Conservation (phyloP, 2,329 filamentous ascomycete genomes). For the Alternaria hordeiaustralica region DNA sequence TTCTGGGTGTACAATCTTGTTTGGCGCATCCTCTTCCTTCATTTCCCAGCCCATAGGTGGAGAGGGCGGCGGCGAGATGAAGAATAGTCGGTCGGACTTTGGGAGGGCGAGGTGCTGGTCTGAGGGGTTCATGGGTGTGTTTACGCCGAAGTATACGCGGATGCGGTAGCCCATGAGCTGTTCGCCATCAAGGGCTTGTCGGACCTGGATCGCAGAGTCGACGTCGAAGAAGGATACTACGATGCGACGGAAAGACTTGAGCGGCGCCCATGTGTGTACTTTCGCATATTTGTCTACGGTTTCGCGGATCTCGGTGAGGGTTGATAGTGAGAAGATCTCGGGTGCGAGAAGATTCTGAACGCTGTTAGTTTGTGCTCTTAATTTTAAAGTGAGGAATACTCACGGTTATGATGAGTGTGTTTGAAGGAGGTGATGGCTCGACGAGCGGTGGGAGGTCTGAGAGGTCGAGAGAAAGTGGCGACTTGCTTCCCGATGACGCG, state of each 20-base stretch:
- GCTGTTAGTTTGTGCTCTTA: conserved; percentile 20
- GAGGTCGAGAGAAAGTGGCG: conserved; percentile 73
- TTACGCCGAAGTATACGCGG: conserved; percentile 49
- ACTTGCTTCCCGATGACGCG: conserved; percentile 45
- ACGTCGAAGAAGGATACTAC: conserved; percentile 77
- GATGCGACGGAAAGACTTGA: conserved; percentile 83
- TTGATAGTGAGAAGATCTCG: conserved; percentile 76
- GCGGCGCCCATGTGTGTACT: conserved; percentile 78
- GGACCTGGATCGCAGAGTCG: conserved; percentile 73
- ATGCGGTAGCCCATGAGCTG: conserved; percentile 68
- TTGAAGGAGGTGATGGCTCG: conserved; percentile 76
- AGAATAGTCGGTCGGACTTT: conserved; percentile 67
- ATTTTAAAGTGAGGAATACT: conserved; percentile 13
- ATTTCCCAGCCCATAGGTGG: conserved; percentile 71
- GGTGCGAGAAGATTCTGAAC: conserved; percentile 70
- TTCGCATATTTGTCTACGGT: conserved; percentile 73
- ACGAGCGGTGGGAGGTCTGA: conserved; percentile 72
- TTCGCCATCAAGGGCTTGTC: conserved; percentile 76
- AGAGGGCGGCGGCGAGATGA: conserved; percentile 68
- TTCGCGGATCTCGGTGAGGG: conserved; percentile 74
- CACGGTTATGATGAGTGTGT: conserved; percentile 81
- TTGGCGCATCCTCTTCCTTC: conserved; percentile 68
- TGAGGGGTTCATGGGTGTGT: conserved; percentile 47
- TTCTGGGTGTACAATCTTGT: conserved; percentile 69
- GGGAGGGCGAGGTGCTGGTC: conserved; percentile 55